Evolutionary conservation across 2,329 filamentous ascomycete species (phyloP), one percentile per base, ranked within the genome.

Genomic region (Hirsutella minnesotensis): DNA sequence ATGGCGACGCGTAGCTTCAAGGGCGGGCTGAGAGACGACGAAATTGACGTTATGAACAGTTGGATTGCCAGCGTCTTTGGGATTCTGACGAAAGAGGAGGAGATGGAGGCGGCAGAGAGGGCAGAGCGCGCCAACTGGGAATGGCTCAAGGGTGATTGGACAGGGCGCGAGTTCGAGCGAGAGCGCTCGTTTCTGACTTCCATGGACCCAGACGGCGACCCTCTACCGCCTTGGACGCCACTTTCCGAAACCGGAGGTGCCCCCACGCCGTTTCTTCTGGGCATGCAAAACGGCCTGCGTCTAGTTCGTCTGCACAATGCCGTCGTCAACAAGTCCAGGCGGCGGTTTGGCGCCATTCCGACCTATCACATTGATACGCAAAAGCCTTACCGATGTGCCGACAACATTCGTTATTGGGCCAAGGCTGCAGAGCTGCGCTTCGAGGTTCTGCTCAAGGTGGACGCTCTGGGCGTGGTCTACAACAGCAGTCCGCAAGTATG

Each of bases 361-460:
- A 75, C 76, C 9, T 95, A 83, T 61, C 92, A 96, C 60, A 81
- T 80, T n/a, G 88, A 98, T 61, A 90, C 92, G 9, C 81, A 79
- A 46, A 96, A 96, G 64, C 92, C 92, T 0, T 98, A 98, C 61
- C 83, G 92, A 39, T 82, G 82, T 48, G 87, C 89, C 3, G 92
- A 98, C 53, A 98, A 98, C 60, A 72, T 98, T 47, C 79, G 88
- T 34, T 98, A 84, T 69, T 98, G 92, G 90, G 77, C 85, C 63
- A 98, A 98, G 67, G 92, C 90, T 1, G 88, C 89, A 8, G 89
- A 98, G 65, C 71, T 96, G 45, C 79, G 92, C 43, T 98, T 90
- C 81, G 92, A 96, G 63, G 77, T 89, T 33, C 75, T 84, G 51
- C 70, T 96, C 41, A 77, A 82, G 49, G 73, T 95, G 42, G 87